Conservation (phyloP, 176 grass and related monocot genomes). For the Metroxylon sagu region DNA sequence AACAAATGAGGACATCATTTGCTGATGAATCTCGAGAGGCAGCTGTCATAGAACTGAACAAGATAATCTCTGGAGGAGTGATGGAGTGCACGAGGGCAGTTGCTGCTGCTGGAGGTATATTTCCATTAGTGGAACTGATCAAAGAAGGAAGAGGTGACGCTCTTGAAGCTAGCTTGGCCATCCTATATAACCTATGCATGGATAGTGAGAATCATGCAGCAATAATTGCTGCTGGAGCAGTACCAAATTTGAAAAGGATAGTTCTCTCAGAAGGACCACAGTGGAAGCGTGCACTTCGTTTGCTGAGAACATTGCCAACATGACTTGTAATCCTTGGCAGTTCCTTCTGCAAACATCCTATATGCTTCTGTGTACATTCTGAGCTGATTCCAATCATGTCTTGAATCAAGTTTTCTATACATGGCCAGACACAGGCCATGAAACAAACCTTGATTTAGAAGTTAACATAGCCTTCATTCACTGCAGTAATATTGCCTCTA, state of each 20-base stretch:
- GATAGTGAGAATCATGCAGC: slow-evolving; percentile 63
- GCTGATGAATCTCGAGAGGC: slow-evolving; percentile 30
- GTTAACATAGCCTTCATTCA: too few relatives aligned
- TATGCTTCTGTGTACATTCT: too few relatives aligned
- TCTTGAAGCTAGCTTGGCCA: slow-evolving; percentile 40
- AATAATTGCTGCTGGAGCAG: slow-evolving; percentile 66
- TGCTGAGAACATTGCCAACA: slow-evolving; percentile 48
- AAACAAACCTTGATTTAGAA: too few relatives aligned
- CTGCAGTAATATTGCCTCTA: too few relatives aligned
- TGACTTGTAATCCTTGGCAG: slow-evolving; percentile 10
- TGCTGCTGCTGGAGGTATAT: slow-evolving; percentile 54
- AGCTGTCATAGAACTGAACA: slow-evolving; percentile 47
- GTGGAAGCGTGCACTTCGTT: slow-evolving; percentile 42
- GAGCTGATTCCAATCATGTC: too few relatives aligned
- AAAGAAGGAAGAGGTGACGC: slow-evolving; percentile 37
- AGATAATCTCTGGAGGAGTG: slow-evolving; percentile 43
- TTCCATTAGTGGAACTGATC: slow-evolving; percentile 55
- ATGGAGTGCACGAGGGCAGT: slow-evolving; percentile 46
- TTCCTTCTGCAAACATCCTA: too few relatives aligned
- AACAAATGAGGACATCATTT: slow-evolving; percentile 47
- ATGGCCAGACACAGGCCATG: too few relatives aligned
- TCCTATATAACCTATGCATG: slow-evolving; percentile 70
- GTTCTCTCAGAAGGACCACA: slow-evolving; percentile 32
- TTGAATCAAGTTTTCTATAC: too few relatives aligned
- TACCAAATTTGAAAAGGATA: slow-evolving; percentile 49